Conservation (phyloP, 148 eudicot genomes). For the Hydrangea macrophylla region DNA sequence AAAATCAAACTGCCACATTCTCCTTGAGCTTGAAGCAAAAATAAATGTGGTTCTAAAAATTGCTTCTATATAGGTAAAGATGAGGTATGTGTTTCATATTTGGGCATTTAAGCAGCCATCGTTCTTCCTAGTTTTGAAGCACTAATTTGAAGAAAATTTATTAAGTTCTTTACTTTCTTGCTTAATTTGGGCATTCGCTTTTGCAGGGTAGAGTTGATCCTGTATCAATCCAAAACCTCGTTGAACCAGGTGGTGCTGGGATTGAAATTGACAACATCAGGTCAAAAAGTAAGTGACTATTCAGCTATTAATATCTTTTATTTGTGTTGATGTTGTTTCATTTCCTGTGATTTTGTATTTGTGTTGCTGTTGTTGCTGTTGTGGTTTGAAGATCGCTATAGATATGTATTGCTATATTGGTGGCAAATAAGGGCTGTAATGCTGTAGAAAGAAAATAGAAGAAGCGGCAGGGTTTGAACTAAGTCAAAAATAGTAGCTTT, state of each 20-base stretch:
- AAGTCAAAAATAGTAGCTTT: neutral
- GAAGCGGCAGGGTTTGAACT: neutral
- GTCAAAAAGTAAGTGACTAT: conserved; percentile 41
- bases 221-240: conserved; percentile 19
- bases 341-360: neutral
- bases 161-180: conserved; percentile 6
- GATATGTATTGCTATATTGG: neutral
- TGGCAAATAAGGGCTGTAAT: neutral
- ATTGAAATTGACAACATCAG: conserved; percentile 28
- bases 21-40: too few species aligned
- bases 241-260: conserved; percentile 23
- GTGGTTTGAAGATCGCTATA: too few species aligned
- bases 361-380: too few species aligned
- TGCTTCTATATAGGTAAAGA: neutral
- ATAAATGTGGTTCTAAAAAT: too few species aligned
- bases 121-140: neutral
- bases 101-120: neutral
- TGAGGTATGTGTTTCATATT: neutral
- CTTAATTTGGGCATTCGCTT: neutral
- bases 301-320: neutral
- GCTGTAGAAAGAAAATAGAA: neutral
- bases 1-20: too few species aligned
- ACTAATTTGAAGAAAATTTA: neutral
- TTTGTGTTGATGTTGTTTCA: neutral
- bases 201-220: conserved; percentile 32